phyloP scores from a whole-genome alignment of 768 basidiomycete genomes.

The Phlebiopsis flavidoalba region DNA sequence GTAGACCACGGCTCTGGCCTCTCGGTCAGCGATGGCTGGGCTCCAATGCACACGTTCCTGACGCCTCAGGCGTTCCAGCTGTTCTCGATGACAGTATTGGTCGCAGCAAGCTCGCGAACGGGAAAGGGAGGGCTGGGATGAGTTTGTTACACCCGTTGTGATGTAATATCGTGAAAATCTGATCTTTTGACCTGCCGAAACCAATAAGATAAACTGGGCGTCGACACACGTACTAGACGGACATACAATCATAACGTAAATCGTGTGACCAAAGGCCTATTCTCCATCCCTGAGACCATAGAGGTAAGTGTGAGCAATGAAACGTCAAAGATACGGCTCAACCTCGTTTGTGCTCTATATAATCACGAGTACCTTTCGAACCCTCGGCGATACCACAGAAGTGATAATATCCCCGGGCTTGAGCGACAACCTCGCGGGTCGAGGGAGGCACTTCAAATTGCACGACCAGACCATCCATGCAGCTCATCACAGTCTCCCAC shows the following conservation, averaged over 20 bases:
- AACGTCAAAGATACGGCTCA: no score
- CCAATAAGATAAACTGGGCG: no score
- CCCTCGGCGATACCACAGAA: neutral
- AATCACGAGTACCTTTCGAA: neutral
- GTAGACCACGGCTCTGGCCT: neutral
- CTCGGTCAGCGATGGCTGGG: neutral
- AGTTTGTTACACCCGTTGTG: neutral
- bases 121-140: neutral
- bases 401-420: neutral
- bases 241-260: no score
- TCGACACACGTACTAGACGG: no score
- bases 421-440: neutral
- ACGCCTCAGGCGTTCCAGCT: constrained; percentile 4
- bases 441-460: neutral
- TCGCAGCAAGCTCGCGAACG: neutral
- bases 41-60: neutral
- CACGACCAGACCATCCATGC: neutral
- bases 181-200: no score
- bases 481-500: neutral
- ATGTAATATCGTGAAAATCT: no score
- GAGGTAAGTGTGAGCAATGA: no score
- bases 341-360: neutral
- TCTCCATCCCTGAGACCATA: no score
- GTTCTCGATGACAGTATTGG: constrained; percentile 1
- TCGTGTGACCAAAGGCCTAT: no score